phyloP scores from a whole-genome alignment of 75 land plant species.

The Ceratopteris richardii region DNA sequence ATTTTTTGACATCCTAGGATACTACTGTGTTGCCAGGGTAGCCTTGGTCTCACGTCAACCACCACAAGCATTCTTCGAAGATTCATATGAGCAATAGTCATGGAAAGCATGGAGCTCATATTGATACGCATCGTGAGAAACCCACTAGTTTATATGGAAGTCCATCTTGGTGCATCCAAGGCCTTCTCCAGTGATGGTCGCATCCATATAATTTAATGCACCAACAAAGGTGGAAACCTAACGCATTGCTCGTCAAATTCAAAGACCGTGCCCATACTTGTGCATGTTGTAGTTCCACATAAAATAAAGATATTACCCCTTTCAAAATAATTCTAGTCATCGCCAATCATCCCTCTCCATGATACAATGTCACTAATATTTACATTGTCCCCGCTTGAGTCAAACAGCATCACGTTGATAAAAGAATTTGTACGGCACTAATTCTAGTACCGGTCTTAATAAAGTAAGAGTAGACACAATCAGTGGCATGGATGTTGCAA shows the following conservation, averaged over 20 bases:
- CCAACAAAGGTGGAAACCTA: slow-evolving; percentile 57
- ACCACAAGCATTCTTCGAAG: no score
- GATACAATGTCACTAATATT: slow-evolving; percentile 13
- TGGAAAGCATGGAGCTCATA: slow-evolving; percentile 34
- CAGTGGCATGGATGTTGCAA: no score
- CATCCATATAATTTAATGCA: slow-evolving; percentile 59
- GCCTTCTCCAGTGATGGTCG: slow-evolving; percentile 56
- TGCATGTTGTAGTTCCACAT: slow-evolving; percentile 43
- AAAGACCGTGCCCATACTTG: slow-evolving; percentile 19
- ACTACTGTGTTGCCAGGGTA: no score
- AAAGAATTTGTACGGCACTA: slow-evolving; percentile 34
- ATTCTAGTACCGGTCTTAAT: slow-evolving; percentile 26
- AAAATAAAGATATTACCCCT: slow-evolving; percentile 29
- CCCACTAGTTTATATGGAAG: slow-evolving; percentile 52
- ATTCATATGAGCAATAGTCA: slow-evolving; percentile 41
- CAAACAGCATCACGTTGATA: slow-evolving; percentile 15
- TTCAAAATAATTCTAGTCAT: slow-evolving; percentile 31
- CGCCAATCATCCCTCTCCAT: slow-evolving; percentile 40
- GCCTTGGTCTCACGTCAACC: no score
- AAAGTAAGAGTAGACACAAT: slow-evolving; percentile 38
- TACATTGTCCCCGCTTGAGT: slow-evolving; percentile 10
- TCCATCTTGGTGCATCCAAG: slow-evolving; percentile 20
- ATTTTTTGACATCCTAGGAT: no score
- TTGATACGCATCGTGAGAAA: slow-evolving; percentile 45
- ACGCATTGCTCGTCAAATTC: slow-evolving; percentile 50